Percentiles rank a stretch among this genome's conserved stretches.
Conservation (phyloP, 2,329 filamentous ascomycete genomes). For the Volutella citrinella region DNA sequence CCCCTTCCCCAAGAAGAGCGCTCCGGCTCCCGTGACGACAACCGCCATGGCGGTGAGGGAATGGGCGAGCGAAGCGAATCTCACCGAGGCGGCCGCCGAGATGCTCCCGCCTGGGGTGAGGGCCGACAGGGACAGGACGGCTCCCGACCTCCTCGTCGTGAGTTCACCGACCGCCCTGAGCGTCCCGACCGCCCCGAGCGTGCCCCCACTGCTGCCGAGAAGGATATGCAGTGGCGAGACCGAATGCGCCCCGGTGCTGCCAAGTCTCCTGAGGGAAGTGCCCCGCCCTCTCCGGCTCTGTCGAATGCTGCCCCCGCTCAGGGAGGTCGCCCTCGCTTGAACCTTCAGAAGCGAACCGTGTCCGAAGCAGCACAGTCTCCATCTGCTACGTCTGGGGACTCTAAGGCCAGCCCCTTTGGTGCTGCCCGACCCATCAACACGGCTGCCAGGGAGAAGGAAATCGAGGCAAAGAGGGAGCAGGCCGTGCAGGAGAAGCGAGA, state of each 20-base stretch:
- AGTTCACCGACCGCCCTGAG: slow-evolving; percentile 69
- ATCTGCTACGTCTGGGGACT: slow-evolving; percentile 56
- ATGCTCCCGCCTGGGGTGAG: slow-evolving; percentile 76
- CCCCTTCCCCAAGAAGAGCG: slow-evolving; percentile 58
- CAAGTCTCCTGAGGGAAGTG: slow-evolving; percentile 68
- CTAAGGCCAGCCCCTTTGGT: slow-evolving; percentile 91
- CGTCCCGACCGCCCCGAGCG: slow-evolving; percentile 70
- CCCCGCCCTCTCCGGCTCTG: slow-evolving; percentile 71
- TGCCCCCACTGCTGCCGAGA: slow-evolving; percentile 80
- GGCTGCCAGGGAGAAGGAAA: slow-evolving; percentile 79
- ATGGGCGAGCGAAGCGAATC: slow-evolving; percentile 59
- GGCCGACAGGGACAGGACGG: slow-evolving; percentile 62
- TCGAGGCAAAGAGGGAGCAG: slow-evolving; percentile 82
- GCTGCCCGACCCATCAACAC: slow-evolving; percentile 94
- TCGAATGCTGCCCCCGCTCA: slow-evolving; percentile 45
- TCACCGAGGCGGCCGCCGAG: slow-evolving; percentile 59
- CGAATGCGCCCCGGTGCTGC: slow-evolving; percentile 82
- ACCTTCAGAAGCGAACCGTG: slow-evolving; percentile 88
- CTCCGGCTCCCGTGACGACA: slow-evolving; percentile 51
- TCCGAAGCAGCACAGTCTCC: slow-evolving; percentile 61
- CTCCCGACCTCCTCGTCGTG: slow-evolving; percentile 74
- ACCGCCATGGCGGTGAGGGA: slow-evolving; percentile 45
- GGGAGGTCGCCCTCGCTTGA: slow-evolving; percentile 72
- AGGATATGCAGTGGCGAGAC: slow-evolving; percentile 88
- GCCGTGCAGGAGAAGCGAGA: slow-evolving; percentile 80